These are phyloP conservation scores for Mucor racemosus DNA, from an alignment of 371 early-diverging fungal genomes.

Conservation along the genomic window DNA sequence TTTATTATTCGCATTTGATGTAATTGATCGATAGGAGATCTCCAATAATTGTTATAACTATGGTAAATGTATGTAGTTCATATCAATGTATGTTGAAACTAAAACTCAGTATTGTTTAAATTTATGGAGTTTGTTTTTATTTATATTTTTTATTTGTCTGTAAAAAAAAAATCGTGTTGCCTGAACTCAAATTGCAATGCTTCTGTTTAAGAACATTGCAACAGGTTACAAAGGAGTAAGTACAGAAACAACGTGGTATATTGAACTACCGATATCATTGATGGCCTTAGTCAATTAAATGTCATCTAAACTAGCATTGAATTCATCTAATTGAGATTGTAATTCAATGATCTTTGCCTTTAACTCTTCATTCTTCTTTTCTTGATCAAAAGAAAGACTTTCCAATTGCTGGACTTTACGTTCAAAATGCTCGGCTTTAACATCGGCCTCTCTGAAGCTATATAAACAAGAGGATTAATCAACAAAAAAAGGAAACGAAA, in stretches of 20 bases:
- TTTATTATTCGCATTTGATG: too few species aligned
- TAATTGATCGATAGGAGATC: too few species aligned
- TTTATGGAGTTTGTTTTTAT: neutral
- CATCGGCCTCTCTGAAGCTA: slow-evolving; percentile 78
- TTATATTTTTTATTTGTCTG: neutral
- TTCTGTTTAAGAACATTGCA: neutral
- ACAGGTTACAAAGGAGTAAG: neutral
- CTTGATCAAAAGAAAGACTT: slow-evolving; percentile 57
- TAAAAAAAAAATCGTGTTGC: neutral
- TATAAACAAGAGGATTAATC: neutral
- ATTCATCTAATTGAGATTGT: slow-evolving; percentile 73
- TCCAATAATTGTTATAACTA: too few species aligned
- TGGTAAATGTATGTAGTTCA: too few species aligned
- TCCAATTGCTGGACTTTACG: slow-evolving; percentile 78
- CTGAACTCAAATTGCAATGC: neutral
- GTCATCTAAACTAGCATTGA: slow-evolving; percentile 69
- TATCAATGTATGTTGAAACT: too few species aligned
- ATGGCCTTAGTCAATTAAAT: slow-evolving; percentile 48
- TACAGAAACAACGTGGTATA: neutral
- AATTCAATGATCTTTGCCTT: slow-evolving; percentile 60
- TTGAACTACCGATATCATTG: neutral
- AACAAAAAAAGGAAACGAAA: neutral
- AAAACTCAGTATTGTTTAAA: neutral
- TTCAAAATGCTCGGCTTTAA: slow-evolving; percentile 82
- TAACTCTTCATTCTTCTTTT: slow-evolving; percentile 68